A percentile compares a stretch with the other conserved stretches of the same genome.
phyloP scores from a whole-genome alignment of 2,329 filamentous ascomycete species.

The Colletotrichum sp. region DNA sequence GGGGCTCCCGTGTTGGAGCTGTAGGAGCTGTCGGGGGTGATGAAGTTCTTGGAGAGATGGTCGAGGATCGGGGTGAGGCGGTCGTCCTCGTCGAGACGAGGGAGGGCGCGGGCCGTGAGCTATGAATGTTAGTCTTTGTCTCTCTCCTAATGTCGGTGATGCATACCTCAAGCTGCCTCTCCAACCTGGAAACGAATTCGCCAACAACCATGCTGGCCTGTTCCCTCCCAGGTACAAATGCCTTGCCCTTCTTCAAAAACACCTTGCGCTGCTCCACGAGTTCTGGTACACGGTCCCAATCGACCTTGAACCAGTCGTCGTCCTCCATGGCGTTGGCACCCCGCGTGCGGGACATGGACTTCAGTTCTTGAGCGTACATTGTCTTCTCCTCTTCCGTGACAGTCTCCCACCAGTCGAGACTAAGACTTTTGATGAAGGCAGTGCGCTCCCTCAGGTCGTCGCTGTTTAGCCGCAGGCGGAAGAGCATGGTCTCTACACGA shows the following conservation, averaged over 20 bases:
- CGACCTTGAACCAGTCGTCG: constrained; percentile 93
- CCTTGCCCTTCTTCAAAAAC: constrained; percentile 80
- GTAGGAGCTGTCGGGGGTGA: constrained; percentile 87
- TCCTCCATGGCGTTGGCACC: constrained; percentile 66
- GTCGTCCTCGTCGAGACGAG: constrained; percentile 94
- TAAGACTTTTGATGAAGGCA: constrained; percentile 77
- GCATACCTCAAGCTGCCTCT: constrained; percentile 72
- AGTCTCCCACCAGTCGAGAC: constrained; percentile 89
- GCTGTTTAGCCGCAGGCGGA: constrained; percentile 79
- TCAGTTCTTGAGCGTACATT: constrained; percentile 66
- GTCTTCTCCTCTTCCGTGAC: constrained; percentile 80
- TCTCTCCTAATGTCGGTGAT: background rate
- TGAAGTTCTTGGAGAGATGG: constrained; percentile 94
- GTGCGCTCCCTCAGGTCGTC: constrained; percentile 77
- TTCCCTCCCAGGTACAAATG: constrained; percentile 87
- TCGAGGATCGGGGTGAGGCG: constrained; percentile 73
- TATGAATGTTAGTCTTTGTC: constrained; percentile 34
- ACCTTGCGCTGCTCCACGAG: constrained; percentile 82
- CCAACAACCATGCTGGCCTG: constrained; percentile 88
- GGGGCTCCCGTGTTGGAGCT: constrained; percentile 66
- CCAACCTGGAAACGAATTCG: constrained; percentile 82
- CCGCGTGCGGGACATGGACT: constrained; percentile 49
- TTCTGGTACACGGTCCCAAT: constrained; percentile 93
- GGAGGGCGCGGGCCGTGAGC: constrained; percentile 89
- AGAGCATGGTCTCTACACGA: constrained; percentile 87